Conservation (phyloP, 116 monocot species). For the Phalaenopsis hybrid region DNA sequence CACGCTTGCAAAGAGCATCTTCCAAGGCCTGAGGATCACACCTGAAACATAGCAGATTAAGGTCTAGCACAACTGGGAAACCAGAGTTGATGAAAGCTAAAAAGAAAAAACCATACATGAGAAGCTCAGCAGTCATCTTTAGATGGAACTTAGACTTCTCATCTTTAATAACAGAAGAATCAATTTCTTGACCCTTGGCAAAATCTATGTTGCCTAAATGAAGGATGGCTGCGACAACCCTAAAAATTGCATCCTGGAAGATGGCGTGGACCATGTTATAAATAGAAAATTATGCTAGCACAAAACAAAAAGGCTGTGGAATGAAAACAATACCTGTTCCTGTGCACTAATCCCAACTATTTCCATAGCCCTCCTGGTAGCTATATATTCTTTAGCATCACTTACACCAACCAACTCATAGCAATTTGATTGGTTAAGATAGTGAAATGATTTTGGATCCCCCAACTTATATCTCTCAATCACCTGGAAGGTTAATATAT, state of each 20-base stretch:
- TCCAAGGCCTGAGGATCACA: conserved; percentile 75
- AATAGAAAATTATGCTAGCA: neutral
- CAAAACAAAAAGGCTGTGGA: neutral
- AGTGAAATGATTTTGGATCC: conserved; percentile 80
- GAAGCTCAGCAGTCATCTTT: conserved; percentile 78
- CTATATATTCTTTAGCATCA: conserved; percentile 89
- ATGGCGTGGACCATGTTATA: conserved; percentile 8
- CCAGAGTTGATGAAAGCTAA: neutral
- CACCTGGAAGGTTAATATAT: conserved; percentile 35
- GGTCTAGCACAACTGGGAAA: neutral
- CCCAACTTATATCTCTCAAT: conserved; percentile 92
- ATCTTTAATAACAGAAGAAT: conserved; percentile 93
- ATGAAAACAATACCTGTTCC: conserved; percentile 59
- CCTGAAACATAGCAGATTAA: conserved; percentile 37
- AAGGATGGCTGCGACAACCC: conserved; percentile 97
- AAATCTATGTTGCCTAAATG: conserved; percentile 93
- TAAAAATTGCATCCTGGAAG: conserved; percentile 93
- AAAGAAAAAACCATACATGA: conserved; percentile 42
- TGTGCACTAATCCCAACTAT: conserved; percentile 85
- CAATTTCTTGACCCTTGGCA: conserved; percentile 86
- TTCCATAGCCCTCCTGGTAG: conserved; percentile 97
- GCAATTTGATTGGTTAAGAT: conserved; percentile 97
- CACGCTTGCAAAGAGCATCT: conserved; percentile 95
- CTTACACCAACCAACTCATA: conserved; percentile 89
- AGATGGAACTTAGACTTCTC: conserved; percentile 93